These are phyloP conservation scores for Termitomyces sp. DNA, from an alignment of 768 basidiomycete genomes.

Conservation along the genomic window DNA sequence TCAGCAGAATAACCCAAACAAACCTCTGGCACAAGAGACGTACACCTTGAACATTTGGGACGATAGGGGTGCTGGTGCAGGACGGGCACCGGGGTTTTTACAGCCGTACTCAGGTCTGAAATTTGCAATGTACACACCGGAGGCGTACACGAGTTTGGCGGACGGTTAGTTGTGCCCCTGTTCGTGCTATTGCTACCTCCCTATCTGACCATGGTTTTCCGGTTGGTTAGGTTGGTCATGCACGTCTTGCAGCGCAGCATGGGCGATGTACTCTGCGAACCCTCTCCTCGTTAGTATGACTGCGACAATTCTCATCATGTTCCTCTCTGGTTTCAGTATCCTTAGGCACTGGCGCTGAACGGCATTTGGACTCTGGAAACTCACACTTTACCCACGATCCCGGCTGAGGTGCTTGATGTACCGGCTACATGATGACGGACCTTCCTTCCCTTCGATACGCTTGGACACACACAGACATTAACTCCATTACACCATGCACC, in stretches of 20 bases:
- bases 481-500: neutral
- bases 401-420: neutral
- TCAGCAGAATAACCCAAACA: slow-evolving; percentile 55
- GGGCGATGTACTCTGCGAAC: slow-evolving; percentile 35
- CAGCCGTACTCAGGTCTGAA: slow-evolving; percentile 63
- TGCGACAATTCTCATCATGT: slow-evolving; percentile 57
- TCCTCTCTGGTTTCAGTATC: slow-evolving; percentile 63
- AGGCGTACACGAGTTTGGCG: slow-evolving; percentile 61
- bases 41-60: slow-evolving; percentile 84
- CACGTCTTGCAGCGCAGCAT: slow-evolving; percentile 41
- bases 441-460: neutral
- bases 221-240: slow-evolving; percentile 51
- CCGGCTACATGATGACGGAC: neutral
- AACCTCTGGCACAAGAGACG: slow-evolving; percentile 69
- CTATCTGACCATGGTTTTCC: neutral
- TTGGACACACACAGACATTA: slow-evolving; percentile 5
- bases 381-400: neutral
- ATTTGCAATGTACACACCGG: slow-evolving; percentile 85
- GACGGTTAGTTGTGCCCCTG: slow-evolving; percentile 36
- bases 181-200: neutral
- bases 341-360: slow-evolving; percentile 32
- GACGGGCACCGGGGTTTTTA: slow-evolving; percentile 60
- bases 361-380: neutral
- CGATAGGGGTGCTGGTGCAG: slow-evolving; percentile 67
- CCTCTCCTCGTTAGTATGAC: slow-evolving; percentile 55